Evolutionary conservation across 345 rosid genomes (phyloP).

Genomic region (Lenwebbia sp.): DNA sequence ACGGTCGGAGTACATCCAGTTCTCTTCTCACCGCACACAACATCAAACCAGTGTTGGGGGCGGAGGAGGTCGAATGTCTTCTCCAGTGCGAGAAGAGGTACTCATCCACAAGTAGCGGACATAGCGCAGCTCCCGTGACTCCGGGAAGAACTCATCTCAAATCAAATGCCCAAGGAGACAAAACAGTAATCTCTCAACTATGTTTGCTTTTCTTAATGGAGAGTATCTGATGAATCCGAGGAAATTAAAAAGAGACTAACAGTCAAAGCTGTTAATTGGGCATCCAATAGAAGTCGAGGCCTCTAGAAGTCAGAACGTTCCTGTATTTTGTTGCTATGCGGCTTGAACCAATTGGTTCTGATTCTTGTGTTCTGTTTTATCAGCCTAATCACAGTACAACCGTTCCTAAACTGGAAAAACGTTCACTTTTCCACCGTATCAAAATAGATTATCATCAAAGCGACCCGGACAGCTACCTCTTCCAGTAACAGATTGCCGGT

Average conservation of each 20-base stretch:
- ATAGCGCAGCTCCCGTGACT: constrained; percentile 4
- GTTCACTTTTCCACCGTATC: no score
- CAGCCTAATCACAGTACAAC: constrained; percentile 14
- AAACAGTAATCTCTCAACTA: not conserved
- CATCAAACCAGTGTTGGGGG: not conserved
- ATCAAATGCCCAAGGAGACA: constrained; percentile 8
- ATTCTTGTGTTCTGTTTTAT: not conserved
- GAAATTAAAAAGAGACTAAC: not conserved
- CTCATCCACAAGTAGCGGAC: not conserved
- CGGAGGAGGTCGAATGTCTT: constrained; percentile 1
- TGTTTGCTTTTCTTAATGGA: not conserved
- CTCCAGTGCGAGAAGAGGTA: constrained; percentile 4
- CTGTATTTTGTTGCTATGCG: not conserved
- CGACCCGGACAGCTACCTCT: not conserved
- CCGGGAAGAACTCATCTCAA: constrained; percentile 11
- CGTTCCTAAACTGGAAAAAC: constrained; percentile 24
- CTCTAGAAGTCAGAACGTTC: not conserved
- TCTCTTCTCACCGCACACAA: not conserved
- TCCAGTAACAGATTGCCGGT: not conserved
- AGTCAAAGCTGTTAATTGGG: not conserved
- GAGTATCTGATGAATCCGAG: not conserved
- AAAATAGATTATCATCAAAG: not conserved
- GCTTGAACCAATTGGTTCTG: not conserved
- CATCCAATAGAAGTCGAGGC: not conserved
- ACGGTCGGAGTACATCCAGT: not conserved